Evolutionary conservation across 169 alveolate genomes (phyloP).

Genomic region (Babesia ovis): DNA sequence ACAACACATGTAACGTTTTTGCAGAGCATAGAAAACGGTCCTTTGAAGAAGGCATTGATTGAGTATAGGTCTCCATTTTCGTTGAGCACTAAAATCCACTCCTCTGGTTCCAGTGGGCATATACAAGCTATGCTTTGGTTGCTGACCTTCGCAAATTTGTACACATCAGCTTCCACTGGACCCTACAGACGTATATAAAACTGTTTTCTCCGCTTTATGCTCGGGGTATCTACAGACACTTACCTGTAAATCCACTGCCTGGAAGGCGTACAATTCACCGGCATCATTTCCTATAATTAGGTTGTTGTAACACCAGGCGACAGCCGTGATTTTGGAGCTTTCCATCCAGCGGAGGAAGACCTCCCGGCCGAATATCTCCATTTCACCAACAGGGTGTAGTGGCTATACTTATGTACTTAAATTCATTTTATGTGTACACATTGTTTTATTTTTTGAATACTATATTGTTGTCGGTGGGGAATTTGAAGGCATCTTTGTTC

Average conservation of each 20-base stretch:
- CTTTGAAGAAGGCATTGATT: slow-evolving; percentile 39
- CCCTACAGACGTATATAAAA: slow-evolving; percentile 15
- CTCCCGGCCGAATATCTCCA: slow-evolving; percentile 48
- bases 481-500: slow-evolving; percentile 22
- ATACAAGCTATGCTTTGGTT: slow-evolving; percentile 28
- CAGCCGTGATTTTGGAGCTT: slow-evolving; percentile 55
- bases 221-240: slow-evolving; percentile 9
- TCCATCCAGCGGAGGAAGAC: slow-evolving; percentile 67
- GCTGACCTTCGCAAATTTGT: slow-evolving; percentile 39
- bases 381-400: neutral
- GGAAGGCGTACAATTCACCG: slow-evolving; percentile 55
- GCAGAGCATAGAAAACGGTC: slow-evolving; percentile 29
- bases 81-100: slow-evolving; percentile 55
- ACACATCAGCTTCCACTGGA: slow-evolving; percentile 49
- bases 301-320: slow-evolving; percentile 55
- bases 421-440: slow-evolving; percentile 6
- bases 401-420: neutral
- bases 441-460: slow-evolving; percentile 10
- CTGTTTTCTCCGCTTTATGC: neutral
- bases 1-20: slow-evolving; percentile 43
- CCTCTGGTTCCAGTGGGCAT: slow-evolving; percentile 61
- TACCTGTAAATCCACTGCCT: slow-evolving; percentile 50
- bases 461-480: slow-evolving; percentile 9
- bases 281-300: slow-evolving; percentile 44
- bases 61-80: slow-evolving; percentile 53